Conservation (phyloP, 2,329 filamentous ascomycete species). For the Neopestalotiopsis sp. region DNA sequence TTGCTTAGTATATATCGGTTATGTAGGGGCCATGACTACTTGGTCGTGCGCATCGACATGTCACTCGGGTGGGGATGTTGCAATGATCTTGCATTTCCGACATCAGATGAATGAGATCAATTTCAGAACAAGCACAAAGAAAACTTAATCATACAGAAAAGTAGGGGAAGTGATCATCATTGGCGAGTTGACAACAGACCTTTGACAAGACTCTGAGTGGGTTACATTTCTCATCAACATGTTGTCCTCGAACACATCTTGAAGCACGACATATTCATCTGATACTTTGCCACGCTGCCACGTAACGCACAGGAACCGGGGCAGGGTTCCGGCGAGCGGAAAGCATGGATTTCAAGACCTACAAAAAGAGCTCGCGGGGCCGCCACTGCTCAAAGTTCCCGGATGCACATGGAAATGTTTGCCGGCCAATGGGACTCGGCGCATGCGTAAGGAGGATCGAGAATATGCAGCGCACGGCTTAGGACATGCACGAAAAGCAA, state of each 20-base stretch:
- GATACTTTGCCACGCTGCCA: constrained; percentile 2
- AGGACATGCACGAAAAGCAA: not conserved
- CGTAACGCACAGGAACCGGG: constrained; percentile 1
- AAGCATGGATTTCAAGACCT: not conserved
- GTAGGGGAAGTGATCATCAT: not conserved
- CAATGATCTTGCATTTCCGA: constrained; percentile 1
- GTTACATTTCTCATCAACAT: not conserved
- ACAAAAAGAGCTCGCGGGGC: not conserved
- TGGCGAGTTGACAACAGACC: not conserved
- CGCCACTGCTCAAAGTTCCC: not conserved
- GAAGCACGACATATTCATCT: constrained; percentile 2
- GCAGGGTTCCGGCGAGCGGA: not conserved
- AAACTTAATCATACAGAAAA: not conserved
- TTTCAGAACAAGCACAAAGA: not conserved
- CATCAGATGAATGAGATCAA: constrained; percentile 1
- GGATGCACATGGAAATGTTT: not conserved
- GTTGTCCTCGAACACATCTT: not conserved
- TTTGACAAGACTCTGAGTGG: not conserved
- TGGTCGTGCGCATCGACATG: not conserved
- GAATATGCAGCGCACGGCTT: constrained; percentile 9
- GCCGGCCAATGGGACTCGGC: not conserved
- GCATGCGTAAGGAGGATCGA: not conserved
- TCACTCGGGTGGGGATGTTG: not conserved
- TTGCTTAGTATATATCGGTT: not conserved
- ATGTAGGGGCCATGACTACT: not conserved